Percentiles rank a stretch among this genome's conserved stretches.
Evolutionary conservation across 306 rosid genomes (phyloP).

Genomic region (Senna tora): DNA sequence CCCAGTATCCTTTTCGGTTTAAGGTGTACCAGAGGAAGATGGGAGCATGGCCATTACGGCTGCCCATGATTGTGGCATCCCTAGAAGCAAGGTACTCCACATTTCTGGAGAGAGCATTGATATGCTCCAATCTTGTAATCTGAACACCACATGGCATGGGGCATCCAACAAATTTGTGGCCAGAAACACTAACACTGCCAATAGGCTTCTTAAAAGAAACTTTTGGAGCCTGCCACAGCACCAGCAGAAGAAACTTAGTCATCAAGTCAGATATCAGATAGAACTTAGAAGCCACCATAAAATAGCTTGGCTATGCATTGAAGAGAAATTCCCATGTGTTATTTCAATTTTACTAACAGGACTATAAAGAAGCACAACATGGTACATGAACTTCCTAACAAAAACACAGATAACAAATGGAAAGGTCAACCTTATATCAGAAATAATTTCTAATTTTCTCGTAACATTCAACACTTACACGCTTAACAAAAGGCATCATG

Average conservation of each 20-base stretch:
- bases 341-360: too few relatives aligned
- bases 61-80: constrained; percentile 65
- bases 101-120: constrained; percentile 55
- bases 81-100: constrained; percentile 64
- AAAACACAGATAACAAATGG: too few relatives aligned
- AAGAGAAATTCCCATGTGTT: too few relatives aligned
- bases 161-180: constrained; percentile 66
- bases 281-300: not conserved
- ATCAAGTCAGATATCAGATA: not conserved
- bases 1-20: constrained; percentile 59
- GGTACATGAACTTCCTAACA: too few relatives aligned
- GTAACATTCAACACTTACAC: constrained; percentile 41
- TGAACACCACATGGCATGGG: constrained; percentile 72
- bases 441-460: not conserved
- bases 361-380: too few relatives aligned
- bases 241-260: not conserved
- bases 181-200: constrained; percentile 64
- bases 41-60: constrained; percentile 67
- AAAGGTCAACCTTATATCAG: not conserved
- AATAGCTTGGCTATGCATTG: too few relatives aligned
- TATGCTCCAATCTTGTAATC: constrained; percentile 54
- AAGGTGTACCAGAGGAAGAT: constrained; percentile 65
- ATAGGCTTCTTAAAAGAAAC: constrained; percentile 61
- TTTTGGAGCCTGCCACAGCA: constrained; percentile 56
- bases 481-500: constrained; percentile 69